These are phyloP conservation scores for Termitomyces sp. DNA, from an alignment of 768 basidiomycete species.

Conservation along the genomic window DNA sequence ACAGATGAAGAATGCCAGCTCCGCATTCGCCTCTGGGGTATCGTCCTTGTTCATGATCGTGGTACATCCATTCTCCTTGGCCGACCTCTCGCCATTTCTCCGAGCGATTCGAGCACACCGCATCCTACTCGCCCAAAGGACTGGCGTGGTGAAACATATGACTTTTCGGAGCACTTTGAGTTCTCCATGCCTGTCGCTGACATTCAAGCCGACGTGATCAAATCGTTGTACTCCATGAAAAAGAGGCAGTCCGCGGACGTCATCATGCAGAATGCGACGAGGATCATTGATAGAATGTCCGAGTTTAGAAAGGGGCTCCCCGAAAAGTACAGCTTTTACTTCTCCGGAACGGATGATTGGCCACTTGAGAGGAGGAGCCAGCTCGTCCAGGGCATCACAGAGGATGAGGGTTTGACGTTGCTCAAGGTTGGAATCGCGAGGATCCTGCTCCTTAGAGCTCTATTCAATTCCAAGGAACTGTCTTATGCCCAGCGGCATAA, in stretches of 20 bases:
- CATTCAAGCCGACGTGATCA: conserved; percentile 87
- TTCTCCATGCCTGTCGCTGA: conserved; percentile 72
- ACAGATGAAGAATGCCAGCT: conserved; percentile 73
- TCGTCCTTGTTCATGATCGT: conserved; percentile 81
- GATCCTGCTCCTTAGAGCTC: conserved; percentile 69
- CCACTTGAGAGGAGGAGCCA: conserved; percentile 55
- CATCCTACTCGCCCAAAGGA: conserved; percentile 51
- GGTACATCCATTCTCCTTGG: conserved; percentile 86
- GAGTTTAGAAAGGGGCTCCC: conserved; percentile 68
- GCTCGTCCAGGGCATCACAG: conserved; percentile 69
- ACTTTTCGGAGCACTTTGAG: conserved; percentile 78
- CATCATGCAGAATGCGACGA: conserved; percentile 70
- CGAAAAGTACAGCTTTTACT: conserved; percentile 68
- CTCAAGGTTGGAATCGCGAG: conserved; percentile 80
- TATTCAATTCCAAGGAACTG: conserved; percentile 76
- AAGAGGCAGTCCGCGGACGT: conserved; percentile 63
- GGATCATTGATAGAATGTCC: conserved; percentile 74
- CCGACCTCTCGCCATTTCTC: conserved; percentile 76
- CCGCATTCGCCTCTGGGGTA: conserved; percentile 81
- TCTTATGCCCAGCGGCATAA: conserved; percentile 58
- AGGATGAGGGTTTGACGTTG: conserved; percentile 77
- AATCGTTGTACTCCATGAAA: conserved; percentile 75
- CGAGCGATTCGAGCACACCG: conserved; percentile 80
- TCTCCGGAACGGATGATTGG: conserved; percentile 78
- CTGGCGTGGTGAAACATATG: conserved; percentile 23